Base-by-base conservation (phyloP, 1,284 basidiomycete species). In the Naganishia sp. region DNA sequence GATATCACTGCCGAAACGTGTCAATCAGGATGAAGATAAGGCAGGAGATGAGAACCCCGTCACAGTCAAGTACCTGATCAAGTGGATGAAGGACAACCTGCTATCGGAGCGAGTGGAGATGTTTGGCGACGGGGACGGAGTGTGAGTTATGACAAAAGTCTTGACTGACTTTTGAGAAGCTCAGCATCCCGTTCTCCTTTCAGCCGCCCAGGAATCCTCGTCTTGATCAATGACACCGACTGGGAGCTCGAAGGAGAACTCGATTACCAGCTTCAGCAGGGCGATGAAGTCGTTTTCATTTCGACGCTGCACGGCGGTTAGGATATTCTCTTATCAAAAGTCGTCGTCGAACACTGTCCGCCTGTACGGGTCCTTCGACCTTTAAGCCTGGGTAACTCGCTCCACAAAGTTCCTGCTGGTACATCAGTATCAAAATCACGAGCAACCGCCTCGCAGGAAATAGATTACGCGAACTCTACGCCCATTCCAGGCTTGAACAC, bases 211-310 rank as follows among this genome's bases (percentile, higher is more conserved):
- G 95, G 95, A 0, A 96, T 99, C 50, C 83, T 99, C 5, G 94
- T 98, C 0, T 83, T 99, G 35, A 87, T 99, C 70, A 99, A 98
- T 76, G 92, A 97, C 72, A 90, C 92, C 1, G 95, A 99, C 75
- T 99, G 95, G 95, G 95, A 98, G 76, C 84, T 99, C 11, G 94
- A 98, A 76, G 94, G 93, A 41, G 95, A 98, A 79, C 88, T 92
- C 25, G 88, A 90, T 35, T 98, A 96, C 76, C 82, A 82, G 69
- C 78, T 98, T 66, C 84, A 90, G 76, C 83, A 88, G 45, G 84
- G 85, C 2, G 95, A 99, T 77, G 90, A 95, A 79, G 85, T 98
- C 60, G 91, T 96, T 6, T 95, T 99, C 77, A 98, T 98, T 71
- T 95, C 92, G 42, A 98, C 94, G 0, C 79, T 98, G 52, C 95